Evolutionary conservation across 164 flowering plant species (phyloP), one percentile per base, ranked within the genome.

Genomic region (Vitis labrusca): DNA sequence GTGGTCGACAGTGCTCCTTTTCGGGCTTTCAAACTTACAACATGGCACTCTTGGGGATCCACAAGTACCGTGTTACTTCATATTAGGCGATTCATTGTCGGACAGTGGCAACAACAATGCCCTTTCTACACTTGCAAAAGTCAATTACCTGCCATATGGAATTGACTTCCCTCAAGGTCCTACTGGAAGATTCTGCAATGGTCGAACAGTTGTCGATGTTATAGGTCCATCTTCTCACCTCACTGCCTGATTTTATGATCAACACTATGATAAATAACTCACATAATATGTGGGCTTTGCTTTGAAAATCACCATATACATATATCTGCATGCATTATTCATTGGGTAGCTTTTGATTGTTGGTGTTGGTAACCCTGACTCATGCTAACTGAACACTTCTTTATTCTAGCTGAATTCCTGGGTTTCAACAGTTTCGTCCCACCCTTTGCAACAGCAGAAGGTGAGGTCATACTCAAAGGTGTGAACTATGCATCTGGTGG

Each of bases 401-500:
- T 58, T 30, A 3, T 51, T 54, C 23, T 57, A 79, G 87, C 69
- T 61, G 66, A 82, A 60, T 63, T 72, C 9, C 27, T 85, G 66
- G 85, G 85, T 0, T 83, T 85, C 29, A 15, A 58, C 0, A 12
- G 65, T 8, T 71, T 5, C 15, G 72, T 79, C 49, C 79, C 81
- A 8, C 73, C 79, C 3, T 81, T 53, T 60, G 71, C 61, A 0
- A 72, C 59, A 50, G 73, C 75, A 5, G 67, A 11, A 0, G 68
- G 63, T 2, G 2, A 37, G 0, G 61, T 57, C 0, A 65, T 81
- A 13, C 74, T 78, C 9, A 15, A 32, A 44, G 88, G 88, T 1
- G 79, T 81, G 4, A 85, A 85, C 59, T 83, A 82, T 60, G 86
- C 72, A 17, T 85, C 84, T 1, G 85, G 74, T 2, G 69, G 61